Evolutionary conservation across 2,329 filamentous ascomycete genomes (phyloP).

Genomic region (Aspergillus latus): DNA sequence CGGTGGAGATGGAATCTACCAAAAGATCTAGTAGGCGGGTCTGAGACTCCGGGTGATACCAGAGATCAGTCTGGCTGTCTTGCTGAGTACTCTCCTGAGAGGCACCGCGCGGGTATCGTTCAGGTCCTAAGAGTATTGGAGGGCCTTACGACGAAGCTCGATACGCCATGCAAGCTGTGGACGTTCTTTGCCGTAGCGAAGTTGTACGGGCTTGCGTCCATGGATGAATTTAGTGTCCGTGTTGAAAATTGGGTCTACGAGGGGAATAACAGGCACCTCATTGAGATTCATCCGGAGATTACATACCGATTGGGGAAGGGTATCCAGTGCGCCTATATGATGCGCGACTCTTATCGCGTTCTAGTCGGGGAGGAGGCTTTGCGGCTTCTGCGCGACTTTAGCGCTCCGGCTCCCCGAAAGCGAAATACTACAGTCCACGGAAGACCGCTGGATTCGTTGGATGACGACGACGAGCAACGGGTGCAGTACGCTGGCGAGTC

Average conservation of each 20-base stretch:
- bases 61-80: slow-evolving; percentile 20
- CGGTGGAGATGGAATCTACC: slow-evolving; percentile 42
- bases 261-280: slow-evolving; percentile 56
- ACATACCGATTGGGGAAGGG: slow-evolving; percentile 57
- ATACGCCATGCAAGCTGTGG: slow-evolving; percentile 67
- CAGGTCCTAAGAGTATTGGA: slow-evolving; percentile 60
- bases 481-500: slow-evolving; percentile 60
- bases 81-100: slow-evolving; percentile 62
- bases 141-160: slow-evolving; percentile 54
- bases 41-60: slow-evolving; percentile 43
- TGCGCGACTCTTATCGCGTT: slow-evolving; percentile 55
- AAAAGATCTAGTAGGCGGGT: slow-evolving; percentile 45
- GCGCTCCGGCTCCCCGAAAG: slow-evolving; percentile 1
- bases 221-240: slow-evolving; percentile 42
- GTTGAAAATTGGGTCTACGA: slow-evolving; percentile 61
- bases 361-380: slow-evolving; percentile 65
- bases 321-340: slow-evolving; percentile 36
- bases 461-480: slow-evolving; percentile 57
- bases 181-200: slow-evolving; percentile 65
- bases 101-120: slow-evolving; percentile 64
- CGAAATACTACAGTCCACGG: slow-evolving; percentile 43
- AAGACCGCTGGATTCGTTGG: slow-evolving; percentile 49
- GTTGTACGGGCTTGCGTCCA: slow-evolving; percentile 50
- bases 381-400: slow-evolving; percentile 31
- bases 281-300: slow-evolving; percentile 64